Base-by-base conservation (phyloP, 805 yeast genomes). In the Candida argentea region DNA sequence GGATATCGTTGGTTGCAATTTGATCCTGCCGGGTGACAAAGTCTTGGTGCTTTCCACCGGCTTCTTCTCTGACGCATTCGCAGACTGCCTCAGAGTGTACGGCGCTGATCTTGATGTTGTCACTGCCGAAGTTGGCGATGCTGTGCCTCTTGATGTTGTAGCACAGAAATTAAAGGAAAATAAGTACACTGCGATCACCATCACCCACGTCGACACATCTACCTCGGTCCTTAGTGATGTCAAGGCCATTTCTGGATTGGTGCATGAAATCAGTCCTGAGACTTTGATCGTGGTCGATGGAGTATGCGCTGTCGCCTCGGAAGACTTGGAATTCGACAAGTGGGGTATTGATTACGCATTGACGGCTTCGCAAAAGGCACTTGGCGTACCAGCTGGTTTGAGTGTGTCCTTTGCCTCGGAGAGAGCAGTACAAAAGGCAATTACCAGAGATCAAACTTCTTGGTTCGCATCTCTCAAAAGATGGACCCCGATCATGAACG, bases 141-240 rank as follows among this genome's bases (percentile, higher is more conserved):
- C 66, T 20, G 83, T 83, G 12, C 69, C 79, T 17, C 49, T 73
- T 14, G 66, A 55, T 3, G 52, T 60, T 27, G 58, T 87, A 24
- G 79, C 75, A 48, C 48, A 58, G 7, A 68, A 73, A 32, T 65
- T 87, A 50, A 47, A 55, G 33, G 31, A 52, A 6, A 62, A 65
- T 29, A 55, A 61, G 35, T 89, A 80, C 61, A 51, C 70, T 37
- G 68, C 82, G 29, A 67, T 89, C 42, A 84, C 94, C 26, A 70
- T 87, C 44, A 89, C 96, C 23, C 97, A 89, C 44, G 95, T 91
- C 21, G 98, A 91, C 55, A 91, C 97, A 25, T 85, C 95, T 2
- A 85, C 96, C 20, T 94, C 94, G n/a, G 95, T 89, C 23, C 70
- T 86, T 22, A 63, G 76, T 25, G 79, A 82, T 46, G 76, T 89